Conservation (phyloP, 1,139 yeast genomes). For the Candida frijolesensis region DNA sequence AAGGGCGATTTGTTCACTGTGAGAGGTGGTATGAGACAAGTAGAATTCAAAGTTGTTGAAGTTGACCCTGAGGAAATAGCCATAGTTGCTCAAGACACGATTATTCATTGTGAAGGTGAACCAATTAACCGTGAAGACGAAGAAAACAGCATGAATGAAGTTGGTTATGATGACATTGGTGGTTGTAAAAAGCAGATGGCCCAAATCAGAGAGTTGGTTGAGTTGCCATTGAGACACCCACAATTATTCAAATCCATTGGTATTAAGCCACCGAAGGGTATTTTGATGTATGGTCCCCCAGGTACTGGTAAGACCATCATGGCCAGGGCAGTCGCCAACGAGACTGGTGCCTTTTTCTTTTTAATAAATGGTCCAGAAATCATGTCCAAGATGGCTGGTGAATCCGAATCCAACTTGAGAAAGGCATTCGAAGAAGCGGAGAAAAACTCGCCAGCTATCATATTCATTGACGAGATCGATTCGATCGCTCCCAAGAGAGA, state of each 20-base stretch:
- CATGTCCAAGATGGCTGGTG: slow-evolving; percentile 99
- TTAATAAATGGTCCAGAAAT: slow-evolving; percentile 99
- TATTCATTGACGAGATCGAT: slow-evolving; percentile 97
- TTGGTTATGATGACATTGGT: slow-evolving; percentile 98
- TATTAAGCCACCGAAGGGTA: slow-evolving; percentile 97
- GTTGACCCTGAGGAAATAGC: slow-evolving; percentile 98
- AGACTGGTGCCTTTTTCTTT: slow-evolving; percentile 98
- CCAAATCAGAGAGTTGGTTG: slow-evolving; percentile 95
- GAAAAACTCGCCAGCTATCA: slow-evolving; percentile 95
- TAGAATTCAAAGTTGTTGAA: slow-evolving; percentile 96
- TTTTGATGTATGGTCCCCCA: slow-evolving; percentile 97
- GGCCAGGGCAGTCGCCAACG: slow-evolving; percentile 99
- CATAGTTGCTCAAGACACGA: slow-evolving; percentile 97
- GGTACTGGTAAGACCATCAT: slow-evolving; percentile 99
- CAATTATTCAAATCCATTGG: slow-evolving; percentile 96
- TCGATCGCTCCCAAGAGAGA: slow-evolving; percentile 99
- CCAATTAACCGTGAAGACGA: slow-evolving; percentile 99
- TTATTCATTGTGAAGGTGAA: slow-evolving; percentile 98
- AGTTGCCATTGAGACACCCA: slow-evolving; percentile 95
- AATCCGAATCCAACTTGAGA: slow-evolving; percentile 94
- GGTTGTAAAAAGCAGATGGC: slow-evolving; percentile 99
- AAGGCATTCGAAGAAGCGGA: slow-evolving; percentile 99
- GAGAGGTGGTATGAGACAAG: slow-evolving; percentile 99
- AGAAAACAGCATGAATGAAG: slow-evolving; percentile 93
- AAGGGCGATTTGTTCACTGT: slow-evolving; percentile 96